Base-by-base conservation (phyloP, 306 rosid genomes). In the Prosopis cineraria region DNA sequence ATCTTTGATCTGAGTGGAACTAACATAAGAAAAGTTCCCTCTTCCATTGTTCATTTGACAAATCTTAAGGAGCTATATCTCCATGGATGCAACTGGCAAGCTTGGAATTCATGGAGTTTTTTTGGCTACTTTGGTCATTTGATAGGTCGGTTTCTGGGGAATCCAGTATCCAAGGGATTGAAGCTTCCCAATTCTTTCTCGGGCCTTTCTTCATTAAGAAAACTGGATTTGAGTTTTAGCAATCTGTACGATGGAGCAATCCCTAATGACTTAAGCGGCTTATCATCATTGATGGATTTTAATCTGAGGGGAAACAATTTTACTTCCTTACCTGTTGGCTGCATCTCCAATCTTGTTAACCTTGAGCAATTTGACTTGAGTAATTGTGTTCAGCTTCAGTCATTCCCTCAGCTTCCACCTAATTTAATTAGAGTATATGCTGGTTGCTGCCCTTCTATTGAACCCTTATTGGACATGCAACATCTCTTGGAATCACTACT, bases 351-450 rank as follows among this genome's bases (percentile, higher is more conserved):
- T 34, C 67, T 72, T 53, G 1, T 36, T 7, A 67, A 67, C 6
- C 72, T 67, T 40, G 34, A 67, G 40, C 48, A 4, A 1, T 40
- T 67, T 20, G 31, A 67, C 20, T 11, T 39, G n/a, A 67, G 50
- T 67, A 10, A 24, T 67, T 39, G 34, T 12, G 10, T 5, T 13
- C 8, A 12, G 34, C 72, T 67, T 40, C 52, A 40, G 52, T 67
- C 72, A 24, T 39, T 67, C 10, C 72, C 72, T 43, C 11, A 40
- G n/a, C 72, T 67, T 67, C 72, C 72, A 39, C 72, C 72, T 22
- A 67, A 67, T 67, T 67, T 67, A 39, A 1, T 39, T 5, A 39
- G 16, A n/a, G 33, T 24, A 22, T 13, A 67, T 5, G 72, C 20
- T 20, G 45, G 52, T 6, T 39, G 31, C 0, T 67, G 52, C 13